Evolutionary conservation across 805 yeast genomes (phyloP).

Genomic region (Priceomyces carsonii): DNA sequence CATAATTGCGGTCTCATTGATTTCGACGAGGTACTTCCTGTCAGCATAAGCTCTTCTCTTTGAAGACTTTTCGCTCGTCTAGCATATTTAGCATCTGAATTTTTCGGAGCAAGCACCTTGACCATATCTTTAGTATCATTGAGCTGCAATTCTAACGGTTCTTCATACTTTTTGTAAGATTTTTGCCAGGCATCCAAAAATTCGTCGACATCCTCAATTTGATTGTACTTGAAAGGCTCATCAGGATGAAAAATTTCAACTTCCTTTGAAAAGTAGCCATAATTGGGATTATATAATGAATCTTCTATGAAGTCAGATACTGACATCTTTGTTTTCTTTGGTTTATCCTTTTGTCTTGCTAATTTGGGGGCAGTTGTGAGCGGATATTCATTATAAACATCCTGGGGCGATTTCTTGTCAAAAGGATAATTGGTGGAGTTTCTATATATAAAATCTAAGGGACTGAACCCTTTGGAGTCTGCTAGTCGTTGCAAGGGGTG

Average conservation of each 20-base stretch:
- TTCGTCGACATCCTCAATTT: constrained; percentile 62
- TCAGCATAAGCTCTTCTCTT: constrained; percentile 18
- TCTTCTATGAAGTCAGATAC: constrained; percentile 82
- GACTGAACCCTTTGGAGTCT: constrained; percentile 14
- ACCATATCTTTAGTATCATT: constrained; percentile 6
- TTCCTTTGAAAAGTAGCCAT: constrained; percentile 80
- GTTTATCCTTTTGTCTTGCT: constrained; percentile 44
- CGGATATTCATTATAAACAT: constrained; percentile 38
- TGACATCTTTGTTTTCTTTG: constrained; percentile 67
- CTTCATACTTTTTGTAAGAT: constrained; percentile 58
- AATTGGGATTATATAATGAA: constrained; percentile 74
- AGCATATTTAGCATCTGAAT: constrained; percentile 28
- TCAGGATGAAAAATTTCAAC: constrained; percentile 75
- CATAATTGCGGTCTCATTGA: constrained; percentile 63
- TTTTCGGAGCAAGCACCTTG: constrained; percentile 2
- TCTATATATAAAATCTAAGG: constrained; percentile 36
- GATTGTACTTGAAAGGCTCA: constrained; percentile 61
- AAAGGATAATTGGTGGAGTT: constrained; percentile 45
- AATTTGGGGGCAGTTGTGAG: constrained; percentile 32
- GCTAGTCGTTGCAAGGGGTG: constrained; percentile 27
- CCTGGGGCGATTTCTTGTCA: constrained; percentile 36
- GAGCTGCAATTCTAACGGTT: constrained; percentile 6
- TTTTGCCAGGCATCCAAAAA: constrained; percentile 68
- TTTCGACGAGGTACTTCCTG: constrained; percentile 18
- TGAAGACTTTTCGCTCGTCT: constrained; percentile 26